Conservation (phyloP, 805 yeast species). For the Cyberlindnera xylosilytica region DNA sequence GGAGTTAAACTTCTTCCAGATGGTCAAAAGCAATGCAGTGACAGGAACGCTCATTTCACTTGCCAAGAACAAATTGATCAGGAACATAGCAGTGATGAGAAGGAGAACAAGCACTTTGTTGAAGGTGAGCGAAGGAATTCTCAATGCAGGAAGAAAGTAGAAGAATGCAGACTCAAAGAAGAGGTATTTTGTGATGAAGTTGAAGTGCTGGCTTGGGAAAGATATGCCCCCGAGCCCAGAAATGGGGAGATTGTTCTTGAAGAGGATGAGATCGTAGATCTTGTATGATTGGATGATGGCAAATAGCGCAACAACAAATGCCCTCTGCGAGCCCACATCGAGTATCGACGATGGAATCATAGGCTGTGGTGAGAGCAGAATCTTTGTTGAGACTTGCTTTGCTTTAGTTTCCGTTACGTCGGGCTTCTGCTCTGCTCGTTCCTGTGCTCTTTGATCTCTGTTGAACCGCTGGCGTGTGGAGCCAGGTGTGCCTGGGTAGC, state of each 20-base stretch:
- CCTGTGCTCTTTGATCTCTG: constrained; percentile 15
- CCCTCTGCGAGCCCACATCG: constrained; percentile 76
- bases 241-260: constrained; percentile 44
- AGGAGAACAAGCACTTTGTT: constrained; percentile 51
- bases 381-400: constrained; percentile 3
- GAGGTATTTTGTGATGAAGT: constrained; percentile 67
- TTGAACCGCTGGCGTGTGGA: constrained; percentile 18
- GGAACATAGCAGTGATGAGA: constrained; percentile 44
- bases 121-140: constrained; percentile 73
- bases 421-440: constrained; percentile 2
- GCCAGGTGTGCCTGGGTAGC: constrained; percentile 15
- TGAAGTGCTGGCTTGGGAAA: constrained; percentile 46
- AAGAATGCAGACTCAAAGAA: constrained; percentile 69
- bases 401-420: constrained; percentile 2
- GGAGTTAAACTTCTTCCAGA: constrained; percentile 41
- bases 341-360: constrained; percentile 63
- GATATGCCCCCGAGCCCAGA: constrained; percentile 32
- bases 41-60: constrained; percentile 49
- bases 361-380: constrained; percentile 22
- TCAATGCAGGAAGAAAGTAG: constrained; percentile 67
- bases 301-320: constrained; percentile 63
- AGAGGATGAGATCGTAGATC: constrained; percentile 61
- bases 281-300: constrained; percentile 83
- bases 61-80: constrained; percentile 52
- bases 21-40: constrained; percentile 35